Percentiles rank a stretch among this genome's conserved stretches.
These are phyloP conservation scores for Vitis hybrid DNA, from an alignment of 177 flowering plant species.

Conservation along the genomic window DNA sequence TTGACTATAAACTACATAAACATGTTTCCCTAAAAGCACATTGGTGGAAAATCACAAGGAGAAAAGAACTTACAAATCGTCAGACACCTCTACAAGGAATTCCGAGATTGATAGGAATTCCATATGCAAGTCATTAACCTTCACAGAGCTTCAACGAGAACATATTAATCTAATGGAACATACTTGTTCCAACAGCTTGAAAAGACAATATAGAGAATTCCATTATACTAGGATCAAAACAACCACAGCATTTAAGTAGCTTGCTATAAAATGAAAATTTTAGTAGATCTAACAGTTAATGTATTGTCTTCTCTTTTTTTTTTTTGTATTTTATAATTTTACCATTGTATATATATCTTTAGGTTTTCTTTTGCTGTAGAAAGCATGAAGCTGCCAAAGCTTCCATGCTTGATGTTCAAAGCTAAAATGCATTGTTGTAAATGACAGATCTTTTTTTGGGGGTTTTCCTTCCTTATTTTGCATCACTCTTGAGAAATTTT, in stretches of 20 bases:
- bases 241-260: not conserved
- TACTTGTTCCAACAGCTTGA: not conserved
- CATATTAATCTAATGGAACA: slow-evolving; percentile 12
- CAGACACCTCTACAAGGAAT: slow-evolving; percentile 86
- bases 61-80: slow-evolving; percentile 78
- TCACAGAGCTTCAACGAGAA: slow-evolving; percentile 28
- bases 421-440: too few relatives aligned
- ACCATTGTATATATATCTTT: too few relatives aligned
- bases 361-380: too few relatives aligned
- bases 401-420: too few relatives aligned
- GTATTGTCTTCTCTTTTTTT: too few relatives aligned
- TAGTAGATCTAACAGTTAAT: too few relatives aligned
- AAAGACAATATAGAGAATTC: not conserved
- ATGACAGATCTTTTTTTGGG: too few relatives aligned
- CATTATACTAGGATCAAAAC: not conserved
- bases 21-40: not conserved
- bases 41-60: not conserved
- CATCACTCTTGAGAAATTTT: too few relatives aligned
- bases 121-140: slow-evolving; percentile 92
- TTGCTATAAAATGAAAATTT: not conserved
- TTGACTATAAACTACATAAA: not conserved
- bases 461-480: too few relatives aligned
- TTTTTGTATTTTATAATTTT: too few relatives aligned
- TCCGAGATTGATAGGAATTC: slow-evolving; percentile 88
- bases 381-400: too few relatives aligned